Base-by-base conservation (phyloP, 345 rosid genomes). In the Camelina laxa region DNA sequence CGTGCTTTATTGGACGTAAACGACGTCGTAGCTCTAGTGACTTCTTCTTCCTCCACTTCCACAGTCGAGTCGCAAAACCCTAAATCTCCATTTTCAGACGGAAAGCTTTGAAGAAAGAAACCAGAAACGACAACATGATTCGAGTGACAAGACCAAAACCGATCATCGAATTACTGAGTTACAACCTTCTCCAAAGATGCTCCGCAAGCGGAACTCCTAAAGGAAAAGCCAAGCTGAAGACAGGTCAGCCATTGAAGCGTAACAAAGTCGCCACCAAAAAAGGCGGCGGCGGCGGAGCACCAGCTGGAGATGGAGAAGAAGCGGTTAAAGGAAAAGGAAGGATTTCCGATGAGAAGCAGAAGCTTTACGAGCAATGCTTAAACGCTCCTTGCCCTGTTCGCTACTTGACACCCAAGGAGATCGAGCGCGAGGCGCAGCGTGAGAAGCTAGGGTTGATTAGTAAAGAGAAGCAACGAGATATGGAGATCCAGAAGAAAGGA, bases 371-470 rank as follows among this genome's bases (percentile, higher is more conserved):
- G 3, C 81, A 80, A 36, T 95, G 97, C 83, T 82, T 92, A 50
- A 89, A 83, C 30, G 97, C 96, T 3, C 97, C 99, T 3, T 85
- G 96, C 0, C 99, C 99, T 7, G 82, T 95, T 55, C 87, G 97
- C 15, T 78, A 83, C 80, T 81, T 92, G 60, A 83, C 81, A 10
- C 90, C 91, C 0, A 86, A 85, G 38, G 91, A 87, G 20, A 69
- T 59, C 2, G 87, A 80, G 15, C 84, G 97, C 2, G 99, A 95
- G 61, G 93, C 83, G 2, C 96, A 95, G 76, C 81, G 97, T 15
- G 88, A 90, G 68, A 95, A 95, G 66, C 38, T 95, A 41, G 99
- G 99, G 24, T 59, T 95, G n/a, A 81, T 85, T 47, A 89, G 97
- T 79, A 90, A 87, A 49, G 99, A 87, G 3, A 75, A 89, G 72